Base-by-base conservation (phyloP, 495 filamentous ascomycete species). In the Achaetomiella virescens region DNA sequence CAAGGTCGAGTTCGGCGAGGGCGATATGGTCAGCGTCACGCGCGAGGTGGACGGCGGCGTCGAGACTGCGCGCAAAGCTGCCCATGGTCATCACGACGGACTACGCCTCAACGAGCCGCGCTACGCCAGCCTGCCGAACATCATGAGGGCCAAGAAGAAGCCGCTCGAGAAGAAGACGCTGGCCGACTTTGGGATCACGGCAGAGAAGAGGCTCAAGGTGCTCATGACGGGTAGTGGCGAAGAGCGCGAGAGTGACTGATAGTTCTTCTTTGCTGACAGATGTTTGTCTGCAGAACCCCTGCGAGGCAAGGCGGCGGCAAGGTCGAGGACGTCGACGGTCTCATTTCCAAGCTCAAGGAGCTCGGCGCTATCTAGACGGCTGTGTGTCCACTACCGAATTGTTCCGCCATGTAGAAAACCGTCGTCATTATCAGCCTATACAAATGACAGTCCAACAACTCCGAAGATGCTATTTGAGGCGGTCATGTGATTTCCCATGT, bases 141-240 rank as follows among this genome's bases (percentile, higher is more conserved):
- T 98, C 56, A 98, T 98, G 95, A 97, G 97, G 84, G 93, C 93
- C 52, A 97, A 97, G 87, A 98, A 97, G 88, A 98, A 97, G 84
- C 86, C 87, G 63, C 65, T 98, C 62, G 89, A 90, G 71, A 97
- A 95, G 86, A 87, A 88, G 81, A 88, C 75, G 45, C 66, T 95
- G 68, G 81, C 70, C 47, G 92, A 97, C 68, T 86, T 84, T 70
- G 90, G 88, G 0, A 78, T 91, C 9, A 84, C 89, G 65, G 77
- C 82, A 48, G 77, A 77, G 71, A 84, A 75, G 70, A 77, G 92
- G 66, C 74, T 98, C 72, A 95, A 91, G 85, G 87, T 89, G 47
- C 47, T 97, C 54, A 88, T 95, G 53, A 87, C 82, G 37, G 86
- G 86, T 91, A 62, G 84, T 80, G 61, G n/a, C n/a, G 14, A 25